Percentiles rank a stretch among this genome's conserved stretches.
phyloP scores from a whole-genome alignment of 2,329 filamentous ascomycete species.

The Ophiosphaerella korrae region DNA sequence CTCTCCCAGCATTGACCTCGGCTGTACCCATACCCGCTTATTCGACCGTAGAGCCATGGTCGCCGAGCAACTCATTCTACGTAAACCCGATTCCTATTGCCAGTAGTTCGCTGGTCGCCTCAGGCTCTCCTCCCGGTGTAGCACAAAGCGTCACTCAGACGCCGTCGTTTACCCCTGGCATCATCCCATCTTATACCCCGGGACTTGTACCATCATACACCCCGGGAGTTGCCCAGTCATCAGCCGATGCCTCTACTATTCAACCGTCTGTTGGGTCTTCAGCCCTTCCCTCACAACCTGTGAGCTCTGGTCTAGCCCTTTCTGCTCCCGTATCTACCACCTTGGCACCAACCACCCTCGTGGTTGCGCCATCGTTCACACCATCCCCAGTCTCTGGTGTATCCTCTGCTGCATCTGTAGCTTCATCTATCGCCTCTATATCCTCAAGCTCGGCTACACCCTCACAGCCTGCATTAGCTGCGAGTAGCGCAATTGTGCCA shows the following conservation, averaged over 20 bases:
- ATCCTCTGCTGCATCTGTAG: not conserved
- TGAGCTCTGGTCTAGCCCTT: not conserved
- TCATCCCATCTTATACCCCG: not conserved
- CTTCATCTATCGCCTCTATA: slow-evolving; percentile 6
- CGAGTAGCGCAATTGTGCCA: slow-evolving; percentile 6
- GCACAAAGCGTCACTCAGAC: not conserved
- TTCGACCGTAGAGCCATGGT: not conserved
- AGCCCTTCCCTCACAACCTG: slow-evolving; percentile 8
- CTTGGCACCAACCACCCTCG: not conserved
- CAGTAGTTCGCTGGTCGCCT: too few species aligned
- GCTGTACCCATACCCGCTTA: not conserved
- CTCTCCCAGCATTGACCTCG: not conserved
- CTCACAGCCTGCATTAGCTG: not conserved
- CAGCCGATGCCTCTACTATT: not conserved
- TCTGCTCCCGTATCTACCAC: not conserved
- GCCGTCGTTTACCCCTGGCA: not conserved
- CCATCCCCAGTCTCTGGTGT: slow-evolving; percentile 5
- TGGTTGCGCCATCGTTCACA: not conserved
- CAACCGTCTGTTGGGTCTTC: slow-evolving; percentile 1
- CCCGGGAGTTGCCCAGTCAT: not conserved
- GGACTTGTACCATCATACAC: slow-evolving; percentile 3
- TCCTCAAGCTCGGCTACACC: not conserved
- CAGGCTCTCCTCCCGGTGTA: not conserved
- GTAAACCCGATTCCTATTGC: too few species aligned
- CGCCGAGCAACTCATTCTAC: too few species aligned